phyloP scores from a whole-genome alignment of 192 early-diverging fungal species.

The Endogone sp. region DNA sequence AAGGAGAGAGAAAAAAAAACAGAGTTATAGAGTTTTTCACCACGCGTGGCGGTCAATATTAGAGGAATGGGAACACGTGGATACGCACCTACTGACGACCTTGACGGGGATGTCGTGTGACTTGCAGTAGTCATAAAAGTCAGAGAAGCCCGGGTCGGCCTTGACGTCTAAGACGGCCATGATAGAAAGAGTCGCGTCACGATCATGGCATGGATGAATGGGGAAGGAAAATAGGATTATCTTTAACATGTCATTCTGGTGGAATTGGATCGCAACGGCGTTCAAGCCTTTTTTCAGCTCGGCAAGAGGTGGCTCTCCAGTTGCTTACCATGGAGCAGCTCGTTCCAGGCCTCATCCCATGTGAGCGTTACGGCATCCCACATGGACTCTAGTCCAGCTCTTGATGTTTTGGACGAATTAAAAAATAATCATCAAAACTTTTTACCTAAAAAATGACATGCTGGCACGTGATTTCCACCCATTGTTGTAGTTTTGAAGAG shows the following conservation, averaged over 20 bases:
- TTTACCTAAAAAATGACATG: too few relatives aligned
- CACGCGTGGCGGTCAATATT: too few relatives aligned
- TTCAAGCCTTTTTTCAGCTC: too few relatives aligned
- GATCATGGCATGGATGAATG: too few relatives aligned
- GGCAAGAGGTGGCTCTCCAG: background rate
- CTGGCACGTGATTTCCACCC: too few relatives aligned
- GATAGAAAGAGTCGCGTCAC: background rate
- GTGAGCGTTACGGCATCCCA: conserved; percentile 30
- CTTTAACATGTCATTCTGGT: too few relatives aligned
- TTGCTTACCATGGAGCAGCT: conserved; percentile 23
- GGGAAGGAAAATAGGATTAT: too few relatives aligned
- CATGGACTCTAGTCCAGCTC: conserved; percentile 30
- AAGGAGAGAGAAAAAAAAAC: conserved; percentile 1
- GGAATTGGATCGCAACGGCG: too few relatives aligned
- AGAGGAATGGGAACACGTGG: too few relatives aligned
- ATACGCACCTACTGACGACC: conserved; percentile 52
- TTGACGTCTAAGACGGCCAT: conserved; percentile 33
- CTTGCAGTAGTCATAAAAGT: conserved; percentile 48
- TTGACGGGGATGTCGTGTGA: conserved; percentile 53
- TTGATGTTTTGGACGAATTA: conserved; percentile 6
- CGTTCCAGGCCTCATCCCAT: conserved; percentile 34
- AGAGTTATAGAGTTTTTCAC: background rate
- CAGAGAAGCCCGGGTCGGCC: conserved; percentile 59
- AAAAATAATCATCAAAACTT: background rate
- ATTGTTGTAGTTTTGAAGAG: too few relatives aligned